phyloP scores from a whole-genome alignment of 805 yeast genomes.

The Metschnikowia gruessii region DNA sequence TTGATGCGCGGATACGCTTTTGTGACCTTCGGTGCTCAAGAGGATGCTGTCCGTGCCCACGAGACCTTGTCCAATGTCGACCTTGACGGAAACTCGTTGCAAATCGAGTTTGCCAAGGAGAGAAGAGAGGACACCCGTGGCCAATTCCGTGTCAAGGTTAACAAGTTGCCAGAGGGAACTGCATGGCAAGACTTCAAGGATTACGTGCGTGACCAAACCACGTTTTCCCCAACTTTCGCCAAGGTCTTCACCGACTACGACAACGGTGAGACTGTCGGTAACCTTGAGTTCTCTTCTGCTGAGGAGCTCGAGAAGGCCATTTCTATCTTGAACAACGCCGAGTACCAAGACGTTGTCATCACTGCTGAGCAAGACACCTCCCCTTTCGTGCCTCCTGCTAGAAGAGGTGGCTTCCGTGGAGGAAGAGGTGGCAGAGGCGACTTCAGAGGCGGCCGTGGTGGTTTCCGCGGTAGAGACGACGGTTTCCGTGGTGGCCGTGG shows the following conservation, averaged over 20 bases:
- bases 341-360: conserved; percentile 66
- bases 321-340: conserved; percentile 65
- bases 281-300: conserved; percentile 57
- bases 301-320: conserved; percentile 77
- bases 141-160: conserved; percentile 67
- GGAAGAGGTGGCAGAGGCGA: conserved; percentile 37
- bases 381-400: conserved; percentile 54
- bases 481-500: conserved; percentile 51
- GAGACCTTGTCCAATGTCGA: conserved; percentile 44
- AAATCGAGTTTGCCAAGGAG: conserved; percentile 54
- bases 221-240: conserved; percentile 60
- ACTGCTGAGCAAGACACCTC: conserved; percentile 76
- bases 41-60: conserved; percentile 49
- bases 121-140: conserved; percentile 63
- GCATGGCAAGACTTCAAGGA: conserved; percentile 92
- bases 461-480: conserved; percentile 29
- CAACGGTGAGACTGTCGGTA: conserved; percentile 46
- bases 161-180: conserved; percentile 69
- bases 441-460: conserved; percentile 41
- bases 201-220: conserved; percentile 74
- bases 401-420: conserved; percentile 49
- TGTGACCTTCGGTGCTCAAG: conserved; percentile 74
- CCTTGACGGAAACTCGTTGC: conserved; percentile 49
- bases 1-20: conserved; percentile 84
- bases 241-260: conserved; percentile 49